Base-by-base conservation (phyloP, 441 rosid species). In the Syzygium syzygioides region DNA sequence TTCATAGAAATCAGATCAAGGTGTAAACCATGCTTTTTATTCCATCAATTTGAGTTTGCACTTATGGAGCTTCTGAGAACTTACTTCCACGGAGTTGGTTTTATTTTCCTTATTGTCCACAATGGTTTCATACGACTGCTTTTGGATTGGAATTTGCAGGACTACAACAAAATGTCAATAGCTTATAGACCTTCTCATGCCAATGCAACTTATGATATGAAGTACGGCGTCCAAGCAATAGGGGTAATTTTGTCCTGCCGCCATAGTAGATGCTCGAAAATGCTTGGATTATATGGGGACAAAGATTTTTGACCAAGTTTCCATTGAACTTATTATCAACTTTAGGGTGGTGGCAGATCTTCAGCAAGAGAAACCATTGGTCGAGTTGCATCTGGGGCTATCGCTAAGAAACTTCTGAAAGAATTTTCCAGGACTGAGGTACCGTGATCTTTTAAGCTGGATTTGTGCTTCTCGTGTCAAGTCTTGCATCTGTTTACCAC, bases 151-250 rank as follows among this genome's bases (percentile, higher is more conserved):
- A 53, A 80, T 87, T 91, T 92, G 89, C 95, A 97, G 99, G 99
- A 97, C 92, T 98, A 98, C 90, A 95, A 91, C 55, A 99, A 98
- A 93, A 95, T 97, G 99, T 97, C 99, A 19, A 84, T 90, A 79
- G 98, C 99, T 56, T 98, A 97, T 88, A 94, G 99, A 91, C 99
- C 99, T 87, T 98, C 99, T 79, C 99, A 98, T 94, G 99, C 99
- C 0, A 98, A 97, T 93, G 99, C 98, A 80, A 97, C 99, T 60
- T 97, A 98, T 91, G 99, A 98, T 94, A 95, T 98, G 97, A 97
- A 96, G 90, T 98, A 98, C 86, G 99, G 99, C 89, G 94, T 96
- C 90, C 94, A 99, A 94, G 92, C 98, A 85, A 95, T 98, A 54
- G 96, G 94, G 96, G 99, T 96, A 92, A 86, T 37, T 54, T 79